Percentiles rank a stretch among this genome's conserved stretches.
phyloP scores from a whole-genome alignment of 1,284 basidiomycete genomes.

The Trametes pubescens region DNA sequence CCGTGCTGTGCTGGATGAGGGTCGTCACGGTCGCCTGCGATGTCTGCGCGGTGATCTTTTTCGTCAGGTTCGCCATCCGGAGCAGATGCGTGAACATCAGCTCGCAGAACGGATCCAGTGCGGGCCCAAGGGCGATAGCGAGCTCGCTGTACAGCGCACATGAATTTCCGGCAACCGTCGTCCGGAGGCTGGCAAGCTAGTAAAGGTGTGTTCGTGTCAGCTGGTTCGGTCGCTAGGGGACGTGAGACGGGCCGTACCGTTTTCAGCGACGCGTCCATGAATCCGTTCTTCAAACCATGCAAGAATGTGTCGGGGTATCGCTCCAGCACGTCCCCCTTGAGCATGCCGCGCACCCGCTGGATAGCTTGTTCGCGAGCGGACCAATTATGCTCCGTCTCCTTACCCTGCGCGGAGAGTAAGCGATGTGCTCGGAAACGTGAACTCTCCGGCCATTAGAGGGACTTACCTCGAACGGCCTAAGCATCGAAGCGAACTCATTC shows the following conservation, averaged over 20 bases:
- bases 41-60: conserved; percentile 90
- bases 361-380: conserved; percentile 82
- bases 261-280: conserved; percentile 87
- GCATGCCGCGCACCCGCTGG: conserved; percentile 88
- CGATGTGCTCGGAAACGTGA: conserved; percentile 16
- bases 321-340: conserved; percentile 83
- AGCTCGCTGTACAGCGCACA: conserved; percentile 85
- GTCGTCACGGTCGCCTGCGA: conserved; percentile 80
- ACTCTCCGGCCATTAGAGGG: conserved; percentile 5
- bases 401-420: conserved; percentile 64
- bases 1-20: conserved; percentile 77
- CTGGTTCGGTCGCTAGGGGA: conserved; percentile 15
- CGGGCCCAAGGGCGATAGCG: conserved; percentile 70
- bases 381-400: conserved; percentile 99
- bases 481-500: conserved; percentile 82
- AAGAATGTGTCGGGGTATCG: conserved; percentile 83
- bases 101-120: conserved; percentile 84
- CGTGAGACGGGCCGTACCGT: conserved; percentile 62
- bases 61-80: conserved; percentile 93
- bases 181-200: conserved; percentile 89
- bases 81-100: conserved; percentile 78
- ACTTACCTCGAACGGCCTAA: conserved; percentile 80
- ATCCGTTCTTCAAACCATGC: conserved; percentile 74
- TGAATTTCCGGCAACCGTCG: conserved; percentile 87
- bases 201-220: conserved; percentile 23